Base-by-base conservation (phyloP, 1,139 yeast genomes). In the Suhomyces bribrorum region DNA sequence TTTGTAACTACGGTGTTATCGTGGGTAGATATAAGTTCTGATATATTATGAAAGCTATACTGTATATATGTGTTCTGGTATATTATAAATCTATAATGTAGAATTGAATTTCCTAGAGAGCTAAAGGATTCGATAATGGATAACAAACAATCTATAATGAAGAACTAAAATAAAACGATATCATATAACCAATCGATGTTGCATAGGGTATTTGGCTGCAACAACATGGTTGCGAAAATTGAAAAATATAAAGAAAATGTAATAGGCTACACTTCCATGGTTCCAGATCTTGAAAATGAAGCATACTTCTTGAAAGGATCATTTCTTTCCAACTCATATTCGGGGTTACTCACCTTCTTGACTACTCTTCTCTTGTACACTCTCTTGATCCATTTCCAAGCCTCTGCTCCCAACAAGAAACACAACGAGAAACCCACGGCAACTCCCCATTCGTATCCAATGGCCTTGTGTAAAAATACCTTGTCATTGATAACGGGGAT, bases 401-500 rank as follows among this genome's bases (percentile, higher is more conserved):
- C 48, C 37, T 58, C 63, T 14, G 54, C 49, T 2, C 60, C 61
- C 26, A 46, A 32, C 13, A 58, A 46, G 43, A 50, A 58, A 36
- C 54, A 48, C 6, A 55, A 16, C 6, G 57, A 40, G 35, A 50
- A 54, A 1, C 57, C 61, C 32, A 57, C 37, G 2, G 61, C 57
- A 26, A 57, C 45, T 0, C 63, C 63, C 63, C 63, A 58, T 43
- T 58, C 63, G 36, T 52, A 57, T 3, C 60, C 59, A 32, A 58
- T 58, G 6, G 56, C 53, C 23, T 45, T 48, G 34, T 58, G 63
- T 44, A 56, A 51, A 34, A 58, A 58, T 24, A 58, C 63, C 49
- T 56, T 58, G 46, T 46, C 45, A 48, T 56, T 58, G 43, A 58
- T 58, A 11, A 58, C 62, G 5, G 63, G 63, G 29, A 58, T 58